Evolutionary conservation across 768 basidiomycete species (phyloP).

Genomic region (Leccinellum luteum): DNA sequence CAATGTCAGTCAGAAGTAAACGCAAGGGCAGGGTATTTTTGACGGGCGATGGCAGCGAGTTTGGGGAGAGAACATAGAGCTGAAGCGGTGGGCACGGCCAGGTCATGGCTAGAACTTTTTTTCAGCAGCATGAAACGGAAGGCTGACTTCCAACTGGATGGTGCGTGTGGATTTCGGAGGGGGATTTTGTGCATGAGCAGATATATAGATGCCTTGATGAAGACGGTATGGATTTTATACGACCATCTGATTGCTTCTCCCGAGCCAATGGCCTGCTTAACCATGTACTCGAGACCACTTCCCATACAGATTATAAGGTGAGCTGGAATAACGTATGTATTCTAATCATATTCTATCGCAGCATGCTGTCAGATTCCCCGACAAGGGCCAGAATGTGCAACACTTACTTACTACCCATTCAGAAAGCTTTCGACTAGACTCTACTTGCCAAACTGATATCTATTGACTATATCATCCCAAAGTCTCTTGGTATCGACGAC

Average conservation of each 20-base stretch:
- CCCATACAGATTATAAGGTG: neutral
- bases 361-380: neutral
- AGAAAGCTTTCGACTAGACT: neutral
- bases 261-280: neutral
- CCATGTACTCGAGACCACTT: neutral
- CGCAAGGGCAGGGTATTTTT: conserved; percentile 24
- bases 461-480: conserved; percentile 67
- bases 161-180: neutral
- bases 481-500: conserved; percentile 68
- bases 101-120: neutral
- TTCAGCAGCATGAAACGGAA: neutral
- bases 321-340: neutral
- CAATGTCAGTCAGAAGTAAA: conserved; percentile 23
- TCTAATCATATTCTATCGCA: neutral
- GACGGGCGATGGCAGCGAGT: conserved; percentile 11
- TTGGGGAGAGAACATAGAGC: conserved; percentile 11
- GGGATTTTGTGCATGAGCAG: neutral
- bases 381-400: neutral
- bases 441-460: conserved; percentile 17
- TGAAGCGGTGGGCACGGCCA: neutral
- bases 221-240: neutral
- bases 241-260: neutral
- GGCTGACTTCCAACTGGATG: neutral
- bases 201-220: neutral
- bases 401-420: conserved; percentile 3